These are phyloP conservation scores for Exophiala sp. DNA, from an alignment of 2,329 filamentous ascomycete genomes.

Conservation along the genomic window DNA sequence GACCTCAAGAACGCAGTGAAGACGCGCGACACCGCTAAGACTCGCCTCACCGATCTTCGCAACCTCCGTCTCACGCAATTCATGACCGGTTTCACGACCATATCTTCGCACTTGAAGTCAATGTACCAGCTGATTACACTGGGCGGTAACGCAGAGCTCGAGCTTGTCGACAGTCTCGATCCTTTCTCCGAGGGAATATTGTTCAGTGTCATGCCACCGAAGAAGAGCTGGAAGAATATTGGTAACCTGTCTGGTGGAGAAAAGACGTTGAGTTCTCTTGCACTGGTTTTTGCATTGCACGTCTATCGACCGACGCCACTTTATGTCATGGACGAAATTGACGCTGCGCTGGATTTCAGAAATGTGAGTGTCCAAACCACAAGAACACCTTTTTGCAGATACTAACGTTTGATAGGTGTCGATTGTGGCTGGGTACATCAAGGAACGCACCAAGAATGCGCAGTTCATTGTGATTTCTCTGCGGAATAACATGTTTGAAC, in stretches of 20 bases:
- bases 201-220: constrained; percentile 98
- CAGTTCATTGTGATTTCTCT: constrained; percentile 98
- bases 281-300: constrained; percentile 94
- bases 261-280: constrained; percentile 90
- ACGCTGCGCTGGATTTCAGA: constrained; percentile 93
- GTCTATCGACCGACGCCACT: constrained; percentile 97
- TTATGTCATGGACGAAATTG: constrained; percentile 99
- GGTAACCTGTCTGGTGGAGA: constrained; percentile 92
- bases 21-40: constrained; percentile 82
- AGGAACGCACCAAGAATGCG: constrained; percentile 97
- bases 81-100: constrained; percentile 95
- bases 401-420: constrained; percentile 63
- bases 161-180: constrained; percentile 92
- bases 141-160: constrained; percentile 96
- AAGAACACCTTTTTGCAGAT: background rate
- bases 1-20: constrained; percentile 77
- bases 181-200: constrained; percentile 96
- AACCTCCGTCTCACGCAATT: constrained; percentile 89
- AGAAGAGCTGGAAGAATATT: constrained; percentile 99
- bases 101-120: constrained; percentile 92
- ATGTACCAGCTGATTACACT: constrained; percentile 99
- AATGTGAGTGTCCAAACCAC: constrained; percentile 64
- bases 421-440: constrained; percentile 98
- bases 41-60: constrained; percentile 86
- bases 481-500: constrained; percentile 99